Conservation (phyloP, 1,284 basidiomycete species). For the Tilletia caries region DNA sequence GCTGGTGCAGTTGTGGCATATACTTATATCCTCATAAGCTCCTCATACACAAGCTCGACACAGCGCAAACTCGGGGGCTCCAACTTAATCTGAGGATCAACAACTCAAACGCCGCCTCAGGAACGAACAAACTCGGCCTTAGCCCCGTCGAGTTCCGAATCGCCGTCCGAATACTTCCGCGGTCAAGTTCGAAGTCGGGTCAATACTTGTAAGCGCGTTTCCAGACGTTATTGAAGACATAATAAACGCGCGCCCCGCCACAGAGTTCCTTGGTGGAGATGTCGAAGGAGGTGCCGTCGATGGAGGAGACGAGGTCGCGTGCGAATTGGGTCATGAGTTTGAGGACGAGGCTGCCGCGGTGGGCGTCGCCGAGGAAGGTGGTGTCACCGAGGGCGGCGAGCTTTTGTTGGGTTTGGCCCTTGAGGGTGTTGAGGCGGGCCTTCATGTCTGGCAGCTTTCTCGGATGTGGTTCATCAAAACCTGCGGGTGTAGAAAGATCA, state of each 20-base stretch:
- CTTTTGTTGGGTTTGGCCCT: slow-evolving; percentile 99
- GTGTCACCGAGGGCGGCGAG: slow-evolving; percentile 92
- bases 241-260: slow-evolving; percentile 95
- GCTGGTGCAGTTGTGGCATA: slow-evolving; percentile 95
- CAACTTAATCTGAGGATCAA: slow-evolving; percentile 95
- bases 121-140: slow-evolving; percentile 90
- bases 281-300: slow-evolving; percentile 95
- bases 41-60: slow-evolving; percentile 97
- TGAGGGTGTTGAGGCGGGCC: slow-evolving; percentile 91
- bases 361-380: slow-evolving; percentile 85
- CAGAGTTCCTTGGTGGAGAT: slow-evolving; percentile 98
- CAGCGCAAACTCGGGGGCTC: slow-evolving; percentile 90
- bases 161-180: slow-evolving; percentile 90
- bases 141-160: slow-evolving; percentile 98
- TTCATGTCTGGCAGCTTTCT: slow-evolving; percentile 99
- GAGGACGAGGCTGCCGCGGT: slow-evolving; percentile 61
- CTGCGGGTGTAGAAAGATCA: slow-evolving; percentile 7
- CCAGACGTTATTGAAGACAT: slow-evolving; percentile 98
- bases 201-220: slow-evolving; percentile 80
- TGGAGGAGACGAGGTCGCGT: slow-evolving; percentile 92
- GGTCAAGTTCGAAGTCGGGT: slow-evolving; percentile 85
- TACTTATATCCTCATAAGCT: slow-evolving; percentile 99
- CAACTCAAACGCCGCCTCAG: slow-evolving; percentile 94
- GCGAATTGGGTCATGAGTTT: slow-evolving; percentile 99
- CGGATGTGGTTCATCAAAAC: slow-evolving; percentile 96